phyloP scores from a whole-genome alignment of 2,329 filamentous ascomycete species.

The Verticillium dahliae region DNA sequence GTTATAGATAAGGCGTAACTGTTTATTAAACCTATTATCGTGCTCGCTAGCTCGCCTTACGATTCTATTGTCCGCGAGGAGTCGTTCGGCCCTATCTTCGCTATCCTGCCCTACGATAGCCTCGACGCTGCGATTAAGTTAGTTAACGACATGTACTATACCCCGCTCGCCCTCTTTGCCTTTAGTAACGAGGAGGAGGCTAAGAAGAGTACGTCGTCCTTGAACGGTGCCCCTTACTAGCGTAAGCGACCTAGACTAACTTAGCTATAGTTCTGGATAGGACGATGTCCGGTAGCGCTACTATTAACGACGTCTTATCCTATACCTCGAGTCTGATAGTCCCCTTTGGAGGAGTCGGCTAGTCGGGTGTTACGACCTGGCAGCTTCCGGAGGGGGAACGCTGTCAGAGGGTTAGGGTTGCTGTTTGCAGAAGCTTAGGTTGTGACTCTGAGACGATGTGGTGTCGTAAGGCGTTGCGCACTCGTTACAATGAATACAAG shows the following conservation, averaged over 20 bases:
- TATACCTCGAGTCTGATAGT: constrained; percentile 61
- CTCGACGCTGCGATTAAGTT: constrained; percentile 82
- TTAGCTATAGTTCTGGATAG: constrained; percentile 44
- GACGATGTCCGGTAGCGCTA: constrained; percentile 62
- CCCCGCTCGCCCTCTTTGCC: constrained; percentile 75
- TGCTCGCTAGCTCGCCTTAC: constrained; percentile 64
- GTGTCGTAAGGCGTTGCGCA: too few relatives aligned
- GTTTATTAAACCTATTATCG: constrained; percentile 88
- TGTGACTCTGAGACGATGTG: too few relatives aligned
- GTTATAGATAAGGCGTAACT: constrained; percentile 71
- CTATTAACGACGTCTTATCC: constrained; percentile 51
- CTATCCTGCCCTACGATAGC: constrained; percentile 69
- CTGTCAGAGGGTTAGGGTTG: too few relatives aligned
- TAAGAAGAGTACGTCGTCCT: constrained; percentile 52
- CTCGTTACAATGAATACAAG: too few relatives aligned
- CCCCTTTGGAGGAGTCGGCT: constrained; percentile 77
- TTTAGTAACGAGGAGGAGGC: constrained; percentile 80
- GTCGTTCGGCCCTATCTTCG: constrained; percentile 88
- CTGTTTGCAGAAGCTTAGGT: too few relatives aligned
- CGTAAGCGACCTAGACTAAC: constrained; percentile 3
- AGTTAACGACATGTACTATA: constrained; percentile 74
- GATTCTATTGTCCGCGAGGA: constrained; percentile 83
- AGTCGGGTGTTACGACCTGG: too few relatives aligned
- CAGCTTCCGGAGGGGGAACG: too few relatives aligned
- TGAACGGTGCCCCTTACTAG: neutral